A percentile compares a stretch with the other conserved stretches of the same genome.
These are phyloP conservation scores for Phaseolus lunatus DNA, from an alignment of 306 rosid species.

Conservation along the genomic window DNA sequence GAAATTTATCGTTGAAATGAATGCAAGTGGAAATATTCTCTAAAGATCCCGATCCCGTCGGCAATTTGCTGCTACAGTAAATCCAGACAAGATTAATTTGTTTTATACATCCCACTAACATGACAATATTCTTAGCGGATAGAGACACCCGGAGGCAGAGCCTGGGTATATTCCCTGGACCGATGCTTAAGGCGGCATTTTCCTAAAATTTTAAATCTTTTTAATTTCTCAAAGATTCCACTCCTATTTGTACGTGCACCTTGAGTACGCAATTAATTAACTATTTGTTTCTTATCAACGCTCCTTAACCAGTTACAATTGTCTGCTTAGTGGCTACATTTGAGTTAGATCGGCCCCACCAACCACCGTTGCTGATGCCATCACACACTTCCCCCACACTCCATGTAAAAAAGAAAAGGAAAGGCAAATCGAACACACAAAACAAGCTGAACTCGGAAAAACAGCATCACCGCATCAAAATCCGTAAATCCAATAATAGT, in stretches of 20 bases:
- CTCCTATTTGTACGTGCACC: background rate
- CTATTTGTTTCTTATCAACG: background rate
- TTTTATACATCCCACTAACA: background rate
- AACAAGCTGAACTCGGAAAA: background rate
- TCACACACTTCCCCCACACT: slow-evolving; percentile 12
- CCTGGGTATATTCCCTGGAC: slow-evolving; percentile 37
- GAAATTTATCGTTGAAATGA: background rate
- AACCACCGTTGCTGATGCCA: background rate
- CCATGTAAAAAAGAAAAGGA: background rate
- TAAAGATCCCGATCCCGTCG: background rate
- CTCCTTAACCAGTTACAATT: background rate
- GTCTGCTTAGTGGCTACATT: background rate
- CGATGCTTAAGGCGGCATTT: slow-evolving; percentile 16
- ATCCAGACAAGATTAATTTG: background rate
- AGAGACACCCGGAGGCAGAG: slow-evolving; percentile 2
- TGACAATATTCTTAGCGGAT: background rate
- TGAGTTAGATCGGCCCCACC: slow-evolving; percentile 38
- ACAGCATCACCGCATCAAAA: background rate
- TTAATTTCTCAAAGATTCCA: background rate
- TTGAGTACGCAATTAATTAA: background rate
- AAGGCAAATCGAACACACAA: background rate
- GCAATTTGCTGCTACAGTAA: background rate
- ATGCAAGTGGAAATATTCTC: slow-evolving; percentile 13
- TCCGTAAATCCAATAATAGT: background rate
- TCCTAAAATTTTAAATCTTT: background rate